Evolutionary conservation across 768 basidiomycete species (phyloP).

Genomic region (Auricularia cornea): DNA sequence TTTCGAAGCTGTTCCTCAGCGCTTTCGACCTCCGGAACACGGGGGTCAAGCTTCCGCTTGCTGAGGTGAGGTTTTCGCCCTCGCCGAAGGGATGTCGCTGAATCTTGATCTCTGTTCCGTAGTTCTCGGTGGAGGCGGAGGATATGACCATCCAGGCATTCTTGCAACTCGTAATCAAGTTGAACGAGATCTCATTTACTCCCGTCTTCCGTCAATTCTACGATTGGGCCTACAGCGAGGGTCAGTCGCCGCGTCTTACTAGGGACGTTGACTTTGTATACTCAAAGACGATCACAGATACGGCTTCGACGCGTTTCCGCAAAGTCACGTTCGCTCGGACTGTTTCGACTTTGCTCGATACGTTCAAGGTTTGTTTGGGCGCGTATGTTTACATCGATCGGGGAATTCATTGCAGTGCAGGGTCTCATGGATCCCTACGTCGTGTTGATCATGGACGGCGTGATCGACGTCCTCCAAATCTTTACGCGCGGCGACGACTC

Average conservation of each 20-base stretch:
- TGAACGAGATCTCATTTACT: constrained; percentile 86
- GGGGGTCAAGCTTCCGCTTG: constrained; percentile 12
- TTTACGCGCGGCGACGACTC: constrained; percentile 29
- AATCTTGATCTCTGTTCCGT: not conserved
- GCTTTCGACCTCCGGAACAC: constrained; percentile 52
- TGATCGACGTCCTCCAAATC: constrained; percentile 50
- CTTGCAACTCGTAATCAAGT: constrained; percentile 80
- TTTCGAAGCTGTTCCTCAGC: constrained; percentile 75
- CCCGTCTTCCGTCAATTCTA: constrained; percentile 86
- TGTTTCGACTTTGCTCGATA: constrained; percentile 66
- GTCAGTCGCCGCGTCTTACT: constrained; percentile 18
- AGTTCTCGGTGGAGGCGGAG: not conserved
- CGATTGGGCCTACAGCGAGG: constrained; percentile 84
- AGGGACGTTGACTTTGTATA: not conserved
- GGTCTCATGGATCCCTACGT: constrained; percentile 88
- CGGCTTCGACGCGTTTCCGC: constrained; percentile 28
- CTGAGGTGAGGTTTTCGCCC: constrained; percentile 15
- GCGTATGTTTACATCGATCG: too few relatives aligned
- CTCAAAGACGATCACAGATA: constrained; percentile 12
- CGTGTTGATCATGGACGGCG: constrained; percentile 61
- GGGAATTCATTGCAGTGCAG: too few relatives aligned
- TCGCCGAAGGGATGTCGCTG: constrained; percentile 23
- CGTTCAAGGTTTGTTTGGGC: constrained; percentile 63
- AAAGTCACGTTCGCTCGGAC: constrained; percentile 68
- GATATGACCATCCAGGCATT: constrained; percentile 57